Percentiles rank a stretch among this genome's conserved stretches.
phyloP scores from a whole-genome alignment of 306 rosid species.

The Aeschynomene evenia region DNA sequence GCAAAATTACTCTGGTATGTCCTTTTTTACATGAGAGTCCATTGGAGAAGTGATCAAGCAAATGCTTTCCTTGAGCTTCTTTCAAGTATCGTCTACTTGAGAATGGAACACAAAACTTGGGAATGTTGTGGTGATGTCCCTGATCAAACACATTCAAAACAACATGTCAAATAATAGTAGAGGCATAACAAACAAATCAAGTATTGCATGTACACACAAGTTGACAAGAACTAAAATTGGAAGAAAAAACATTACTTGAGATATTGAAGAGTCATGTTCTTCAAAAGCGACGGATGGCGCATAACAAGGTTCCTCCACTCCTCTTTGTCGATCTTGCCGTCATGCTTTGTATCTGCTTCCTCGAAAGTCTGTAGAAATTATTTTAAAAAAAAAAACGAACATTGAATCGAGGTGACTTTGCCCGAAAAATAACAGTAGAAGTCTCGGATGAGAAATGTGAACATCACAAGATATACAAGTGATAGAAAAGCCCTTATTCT shows the following conservation, averaged over 20 bases:
- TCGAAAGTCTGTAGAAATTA: constrained; percentile 75
- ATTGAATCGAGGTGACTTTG: neutral
- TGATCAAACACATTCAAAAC: constrained; percentile 42
- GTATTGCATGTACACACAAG: neutral
- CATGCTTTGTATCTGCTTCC: constrained; percentile 98
- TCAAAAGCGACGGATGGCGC: constrained; percentile 93
- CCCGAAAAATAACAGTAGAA: neutral
- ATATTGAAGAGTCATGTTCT: constrained; percentile 97
- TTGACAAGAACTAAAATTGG: neutral
- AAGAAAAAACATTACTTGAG: constrained; percentile 87
- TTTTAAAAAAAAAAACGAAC: neutral
- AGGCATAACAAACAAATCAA: neutral
- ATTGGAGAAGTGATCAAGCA: neutral
- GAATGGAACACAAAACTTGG: constrained; percentile 96
- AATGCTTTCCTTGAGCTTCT: neutral
- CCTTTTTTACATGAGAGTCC: constrained; percentile 25
- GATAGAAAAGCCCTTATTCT: neutral
- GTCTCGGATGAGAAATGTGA: neutral
- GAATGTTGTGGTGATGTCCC: constrained; percentile 94
- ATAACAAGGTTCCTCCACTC: constrained; percentile 95
- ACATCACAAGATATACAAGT: neutral
- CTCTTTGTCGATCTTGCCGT: constrained; percentile 96
- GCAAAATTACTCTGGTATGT: constrained; percentile 24
- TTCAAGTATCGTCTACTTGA: constrained; percentile 83
- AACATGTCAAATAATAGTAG: neutral